Conservation (phyloP, 2,329 filamentous ascomycete species). For the Venturia aucupariae region DNA sequence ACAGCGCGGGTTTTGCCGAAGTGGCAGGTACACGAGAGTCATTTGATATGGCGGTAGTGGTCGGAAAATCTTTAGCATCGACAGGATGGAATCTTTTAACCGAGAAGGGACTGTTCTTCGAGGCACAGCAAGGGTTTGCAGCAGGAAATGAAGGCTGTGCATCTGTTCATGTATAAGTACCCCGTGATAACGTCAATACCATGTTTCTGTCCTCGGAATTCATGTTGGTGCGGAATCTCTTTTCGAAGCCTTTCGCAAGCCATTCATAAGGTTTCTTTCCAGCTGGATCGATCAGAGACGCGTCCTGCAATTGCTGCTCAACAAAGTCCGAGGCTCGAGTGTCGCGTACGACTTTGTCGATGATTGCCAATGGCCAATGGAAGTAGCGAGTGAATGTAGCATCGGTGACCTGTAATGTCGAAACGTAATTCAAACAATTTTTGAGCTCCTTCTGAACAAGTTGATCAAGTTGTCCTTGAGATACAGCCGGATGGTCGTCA, state of each 20-base stretch:
- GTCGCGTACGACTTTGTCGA: slow-evolving; percentile 1
- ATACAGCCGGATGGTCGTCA: neutral
- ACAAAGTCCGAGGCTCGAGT: slow-evolving; percentile 4
- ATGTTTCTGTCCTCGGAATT: neutral
- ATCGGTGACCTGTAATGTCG: neutral
- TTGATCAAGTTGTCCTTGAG: neutral
- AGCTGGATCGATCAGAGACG: slow-evolving; percentile 1
- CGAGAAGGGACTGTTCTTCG: slow-evolving; percentile 16
- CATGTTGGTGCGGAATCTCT: neutral
- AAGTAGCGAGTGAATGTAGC: slow-evolving; percentile 6
- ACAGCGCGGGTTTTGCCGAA: slow-evolving; percentile 36
- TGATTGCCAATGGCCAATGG: slow-evolving; percentile 9
- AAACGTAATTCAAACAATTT: neutral
- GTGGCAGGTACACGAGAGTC: slow-evolving; percentile 33
- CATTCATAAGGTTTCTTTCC: neutral
- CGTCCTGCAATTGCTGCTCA: neutral
- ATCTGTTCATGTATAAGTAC: neutral
- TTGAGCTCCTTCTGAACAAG: neutral
- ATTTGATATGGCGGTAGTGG: slow-evolving; percentile 34
- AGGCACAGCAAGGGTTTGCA: slow-evolving; percentile 19
- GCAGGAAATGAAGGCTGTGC: neutral
- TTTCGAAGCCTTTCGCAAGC: slow-evolving; percentile 9
- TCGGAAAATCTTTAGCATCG: slow-evolving; percentile 38
- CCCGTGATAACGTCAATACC: neutral
- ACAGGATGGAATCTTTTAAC: slow-evolving; percentile 18